phyloP scores from a whole-genome alignment of 1,284 basidiomycete genomes.

The Ganoderma meredithae region DNA sequence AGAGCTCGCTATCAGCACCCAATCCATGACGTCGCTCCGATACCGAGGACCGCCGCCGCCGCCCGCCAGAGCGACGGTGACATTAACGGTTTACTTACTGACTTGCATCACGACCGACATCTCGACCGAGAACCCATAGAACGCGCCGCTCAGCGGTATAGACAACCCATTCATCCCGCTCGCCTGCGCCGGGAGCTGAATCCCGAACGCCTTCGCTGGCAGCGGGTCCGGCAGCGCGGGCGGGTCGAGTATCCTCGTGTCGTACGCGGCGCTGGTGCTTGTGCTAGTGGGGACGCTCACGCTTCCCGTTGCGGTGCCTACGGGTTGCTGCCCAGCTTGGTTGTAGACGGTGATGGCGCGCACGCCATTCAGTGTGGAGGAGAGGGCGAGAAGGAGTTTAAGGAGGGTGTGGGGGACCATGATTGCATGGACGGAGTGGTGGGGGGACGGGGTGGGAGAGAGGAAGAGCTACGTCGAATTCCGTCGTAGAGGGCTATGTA shows the following conservation, averaged over 20 bases:
- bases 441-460: neutral
- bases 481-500: neutral
- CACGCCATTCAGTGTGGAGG: slow-evolving; percentile 30
- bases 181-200: slow-evolving; percentile 39
- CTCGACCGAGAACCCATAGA: slow-evolving; percentile 77
- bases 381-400: slow-evolving; percentile 25
- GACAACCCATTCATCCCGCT: slow-evolving; percentile 47
- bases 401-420: slow-evolving; percentile 37
- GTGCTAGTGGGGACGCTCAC: slow-evolving; percentile 39
- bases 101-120: slow-evolving; percentile 73
- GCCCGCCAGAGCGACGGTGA: too few species aligned
- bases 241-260: slow-evolving; percentile 27
- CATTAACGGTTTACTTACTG: slow-evolving; percentile 49
- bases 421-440: slow-evolving; percentile 7
- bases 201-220: slow-evolving; percentile 39
- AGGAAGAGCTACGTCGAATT: neutral
- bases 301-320: slow-evolving; percentile 28
- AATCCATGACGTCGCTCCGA: neutral
- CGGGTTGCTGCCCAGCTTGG: slow-evolving; percentile 34
- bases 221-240: slow-evolving; percentile 18
- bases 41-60: too few species aligned
- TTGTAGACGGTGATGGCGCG: slow-evolving; percentile 39
- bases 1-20: neutral
- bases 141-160: slow-evolving; percentile 64
- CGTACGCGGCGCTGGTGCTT: slow-evolving; percentile 43